phyloP scores from a whole-genome alignment of 1,284 basidiomycete species.

The Microstroma glucosiphilum region DNA sequence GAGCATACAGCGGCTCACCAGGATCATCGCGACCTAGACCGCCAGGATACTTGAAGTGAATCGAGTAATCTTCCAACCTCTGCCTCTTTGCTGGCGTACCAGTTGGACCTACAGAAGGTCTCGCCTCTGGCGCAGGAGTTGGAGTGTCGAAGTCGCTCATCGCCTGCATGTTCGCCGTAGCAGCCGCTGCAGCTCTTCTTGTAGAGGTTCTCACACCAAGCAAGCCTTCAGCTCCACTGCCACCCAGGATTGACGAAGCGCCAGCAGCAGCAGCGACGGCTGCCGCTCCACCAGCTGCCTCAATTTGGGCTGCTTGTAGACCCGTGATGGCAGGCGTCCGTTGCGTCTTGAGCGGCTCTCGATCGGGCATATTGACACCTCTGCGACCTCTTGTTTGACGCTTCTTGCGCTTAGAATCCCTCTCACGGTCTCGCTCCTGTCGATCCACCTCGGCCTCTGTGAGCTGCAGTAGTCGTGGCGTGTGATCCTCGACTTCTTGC shows the following conservation, averaged over 20 bases:
- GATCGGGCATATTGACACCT: slow-evolving; percentile 83
- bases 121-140: slow-evolving; percentile 27
- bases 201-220: slow-evolving; percentile 13
- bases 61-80: slow-evolving; percentile 32
- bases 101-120: slow-evolving; percentile 18
- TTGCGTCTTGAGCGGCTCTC: slow-evolving; percentile 84
- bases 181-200: slow-evolving; percentile 39
- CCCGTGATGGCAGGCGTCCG: slow-evolving; percentile 54
- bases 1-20: slow-evolving; percentile 30
- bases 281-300: slow-evolving; percentile 7
- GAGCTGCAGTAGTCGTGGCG: slow-evolving; percentile 80
- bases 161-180: slow-evolving; percentile 30
- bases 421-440: slow-evolving; percentile 86
- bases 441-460: slow-evolving; percentile 76
- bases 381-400: slow-evolving; percentile 80
- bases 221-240: neutral
- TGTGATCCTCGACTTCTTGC: slow-evolving; percentile 62
- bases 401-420: slow-evolving; percentile 76
- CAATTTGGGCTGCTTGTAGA: slow-evolving; percentile 36
- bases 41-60: slow-evolving; percentile 43
- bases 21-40: slow-evolving; percentile 38
- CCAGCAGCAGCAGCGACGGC: slow-evolving; percentile 12
- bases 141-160: slow-evolving; percentile 28
- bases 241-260: slow-evolving; percentile 12
- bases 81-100: slow-evolving; percentile 7